Percentiles rank a stretch among this genome's conserved stretches.
Conservation (phyloP, 2,329 filamentous ascomycete genomes). For the Cytospora chrysosperma region DNA sequence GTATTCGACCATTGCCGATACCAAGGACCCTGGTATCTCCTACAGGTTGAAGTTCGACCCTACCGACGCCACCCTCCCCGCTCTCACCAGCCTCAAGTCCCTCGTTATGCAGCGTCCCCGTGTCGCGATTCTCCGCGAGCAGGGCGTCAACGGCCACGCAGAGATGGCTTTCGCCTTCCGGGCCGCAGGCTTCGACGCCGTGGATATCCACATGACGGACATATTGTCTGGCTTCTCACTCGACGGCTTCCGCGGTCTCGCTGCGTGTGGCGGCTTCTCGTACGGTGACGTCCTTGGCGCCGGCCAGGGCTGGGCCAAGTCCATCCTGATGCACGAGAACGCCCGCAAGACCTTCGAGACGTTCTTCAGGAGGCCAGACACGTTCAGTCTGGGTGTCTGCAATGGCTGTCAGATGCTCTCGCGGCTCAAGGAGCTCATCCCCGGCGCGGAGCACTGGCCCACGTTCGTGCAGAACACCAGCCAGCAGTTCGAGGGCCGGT, state of each 20-base stretch:
- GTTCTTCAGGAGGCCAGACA: conserved; percentile 87
- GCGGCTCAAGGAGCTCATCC: conserved; percentile 79
- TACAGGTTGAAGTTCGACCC: conserved; percentile 83
- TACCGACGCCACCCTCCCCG: conserved; percentile 70
- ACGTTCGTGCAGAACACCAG: conserved; percentile 81
- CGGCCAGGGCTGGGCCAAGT: conserved; percentile 96
- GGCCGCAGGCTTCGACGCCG: conserved; percentile 82
- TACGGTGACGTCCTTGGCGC: conserved; percentile 86
- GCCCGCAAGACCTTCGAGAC: conserved; percentile 72
- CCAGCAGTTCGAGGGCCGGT: conserved; percentile 87
- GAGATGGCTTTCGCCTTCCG: conserved; percentile 98
- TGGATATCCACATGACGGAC: conserved; percentile 97
- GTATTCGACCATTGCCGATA: conserved; percentile 71
- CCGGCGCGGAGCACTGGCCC: conserved; percentile 80
- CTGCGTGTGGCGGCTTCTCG: conserved; percentile 95
- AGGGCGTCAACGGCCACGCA: conserved; percentile 93
- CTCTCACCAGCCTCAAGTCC: conserved; percentile 59
- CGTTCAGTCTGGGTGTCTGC: conserved; percentile 91
- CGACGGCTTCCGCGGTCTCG: conserved; percentile 79
- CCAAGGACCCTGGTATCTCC: conserved; percentile 75
- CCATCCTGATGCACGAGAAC: conserved; percentile 80
- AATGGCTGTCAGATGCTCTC: conserved; percentile 97
- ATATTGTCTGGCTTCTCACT: conserved; percentile 79
- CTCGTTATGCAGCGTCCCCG: conserved; percentile 61
- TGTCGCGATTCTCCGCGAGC: conserved; percentile 91